Evolutionary conservation across 257 asterid species (phyloP).

Genomic region (Rhazya stricta): DNA sequence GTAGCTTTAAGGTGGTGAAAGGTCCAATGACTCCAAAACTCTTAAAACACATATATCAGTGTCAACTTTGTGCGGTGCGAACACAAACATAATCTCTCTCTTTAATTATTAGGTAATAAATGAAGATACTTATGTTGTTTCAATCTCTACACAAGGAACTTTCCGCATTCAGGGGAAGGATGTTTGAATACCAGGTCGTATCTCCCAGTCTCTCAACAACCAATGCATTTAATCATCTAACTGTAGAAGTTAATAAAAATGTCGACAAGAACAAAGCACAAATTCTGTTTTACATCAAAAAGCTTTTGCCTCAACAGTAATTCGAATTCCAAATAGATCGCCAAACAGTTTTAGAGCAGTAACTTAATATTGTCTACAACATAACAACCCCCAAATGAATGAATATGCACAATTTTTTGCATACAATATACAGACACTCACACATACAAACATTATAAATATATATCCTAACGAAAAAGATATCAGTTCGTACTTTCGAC

Average conservation of each 20-base stretch:
- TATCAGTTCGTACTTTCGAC: constrained; percentile 54
- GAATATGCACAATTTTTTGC: neutral
- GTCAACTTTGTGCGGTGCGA: neutral
- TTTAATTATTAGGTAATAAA: neutral
- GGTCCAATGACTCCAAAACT: neutral
- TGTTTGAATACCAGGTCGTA: neutral
- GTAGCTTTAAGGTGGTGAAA: neutral
- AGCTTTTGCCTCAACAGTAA: neutral
- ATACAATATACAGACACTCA: no score
- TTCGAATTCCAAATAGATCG: neutral
- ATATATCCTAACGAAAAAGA: neutral
- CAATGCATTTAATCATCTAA: neutral
- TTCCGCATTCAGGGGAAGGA: neutral
- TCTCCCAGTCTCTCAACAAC: neutral
- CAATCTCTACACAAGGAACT: neutral
- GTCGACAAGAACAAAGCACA: neutral
- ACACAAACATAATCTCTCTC: neutral
- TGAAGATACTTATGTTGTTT: neutral
- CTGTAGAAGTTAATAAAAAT: neutral
- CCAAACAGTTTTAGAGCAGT: neutral
- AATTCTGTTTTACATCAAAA: neutral
- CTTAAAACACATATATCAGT: neutral
- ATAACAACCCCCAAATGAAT: neutral
- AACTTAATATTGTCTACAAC: neutral
- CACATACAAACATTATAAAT: no score